phyloP scores from a whole-genome alignment of 495 filamentous ascomycete species.

The Darksidea phi region DNA sequence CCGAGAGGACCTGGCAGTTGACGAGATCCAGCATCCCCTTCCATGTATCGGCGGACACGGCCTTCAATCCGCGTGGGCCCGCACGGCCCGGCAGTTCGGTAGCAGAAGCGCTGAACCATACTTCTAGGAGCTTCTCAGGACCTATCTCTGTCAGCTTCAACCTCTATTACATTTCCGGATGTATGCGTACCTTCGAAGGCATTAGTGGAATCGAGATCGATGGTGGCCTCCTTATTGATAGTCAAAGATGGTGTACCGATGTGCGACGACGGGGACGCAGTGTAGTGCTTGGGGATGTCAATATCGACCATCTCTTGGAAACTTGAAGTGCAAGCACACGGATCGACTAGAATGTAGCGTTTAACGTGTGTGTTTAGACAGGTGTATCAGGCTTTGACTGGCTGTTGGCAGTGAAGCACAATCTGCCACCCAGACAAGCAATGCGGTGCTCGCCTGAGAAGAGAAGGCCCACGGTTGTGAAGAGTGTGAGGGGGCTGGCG shows the following conservation, averaged over 20 bases:
- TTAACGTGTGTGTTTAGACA: neutral
- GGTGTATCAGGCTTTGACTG: neutral
- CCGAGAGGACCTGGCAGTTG: slow-evolving; percentile 96
- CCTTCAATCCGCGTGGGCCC: slow-evolving; percentile 78
- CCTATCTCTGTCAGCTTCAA: slow-evolving; percentile 49
- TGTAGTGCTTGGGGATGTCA: slow-evolving; percentile 75
- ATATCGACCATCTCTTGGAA: slow-evolving; percentile 73
- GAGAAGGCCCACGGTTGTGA: slow-evolving; percentile 79
- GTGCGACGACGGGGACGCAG: slow-evolving; percentile 72
- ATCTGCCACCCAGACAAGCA: slow-evolving; percentile 87
- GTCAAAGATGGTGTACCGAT: slow-evolving; percentile 81
- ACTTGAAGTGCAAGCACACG: slow-evolving; percentile 21
- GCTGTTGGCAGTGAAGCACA: slow-evolving; percentile 55
- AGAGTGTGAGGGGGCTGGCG: slow-evolving; percentile 43
- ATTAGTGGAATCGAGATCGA: slow-evolving; percentile 93
- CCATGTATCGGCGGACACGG: slow-evolving; percentile 80
- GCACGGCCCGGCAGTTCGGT: slow-evolving; percentile 67
- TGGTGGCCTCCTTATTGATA: slow-evolving; percentile 93
- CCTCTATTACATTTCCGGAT: neutral
- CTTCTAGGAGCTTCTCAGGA: slow-evolving; percentile 96
- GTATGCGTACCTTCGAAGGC: slow-evolving; percentile 80
- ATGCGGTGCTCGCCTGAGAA: slow-evolving; percentile 83
- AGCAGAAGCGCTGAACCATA: slow-evolving; percentile 91
- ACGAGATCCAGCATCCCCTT: slow-evolving; percentile 96
- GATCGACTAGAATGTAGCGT: slow-evolving; percentile 17